Base-by-base conservation (phyloP, 2,329 filamentous ascomycete genomes). In the Aspergillus sp. region DNA sequence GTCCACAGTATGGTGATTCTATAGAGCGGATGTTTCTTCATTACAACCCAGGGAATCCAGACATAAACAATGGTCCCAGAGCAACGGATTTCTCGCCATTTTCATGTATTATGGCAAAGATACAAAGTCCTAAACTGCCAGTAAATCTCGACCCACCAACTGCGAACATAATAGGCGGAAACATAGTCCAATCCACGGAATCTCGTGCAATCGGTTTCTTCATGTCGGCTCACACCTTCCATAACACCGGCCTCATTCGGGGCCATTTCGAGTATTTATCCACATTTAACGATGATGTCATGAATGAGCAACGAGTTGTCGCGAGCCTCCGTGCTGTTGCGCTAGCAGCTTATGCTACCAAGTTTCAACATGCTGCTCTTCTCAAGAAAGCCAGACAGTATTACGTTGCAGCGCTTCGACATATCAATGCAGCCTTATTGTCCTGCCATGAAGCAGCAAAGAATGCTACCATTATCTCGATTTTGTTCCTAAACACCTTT, bases 1-100 rank as follows among this genome's bases (percentile, higher is more conserved):
- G 63, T 58, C 63, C 63, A 15, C 57, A 59, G 45, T 65, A 65
- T 41, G 61, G 45, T n/a, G 63, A 65, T 41, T n/a, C 41, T 10
- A 51, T 62, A 17, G 63, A 65, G 9, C 59, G 63, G 32, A 65
- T 65, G 61, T 65, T 64, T 39, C 57, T 62, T 28, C 12, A 52
- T 57, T 48, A 58, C 8, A 48, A 23, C 7, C 25, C 17, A 2
- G 10, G 5, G 19, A n/a, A 38, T 23, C 23, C 25, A 4, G n/a
- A 45, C 15, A 17, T 15, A 13, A 12, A 41, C 1, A 6, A 36
- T 15, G 12, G 13, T 13, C 12, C 5, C 1, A 15, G 5, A 15
- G 32, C 12, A 1, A 5, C 2, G 2, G 15, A 0, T 5, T 6
- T 2, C 13, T 25, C 10, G 3, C 32, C 36, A 17, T 4, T 5